Percentiles rank a stretch among this genome's conserved stretches.
Conservation (phyloP, 148 eudicot species). For the Nepenthes mirabilis region DNA sequence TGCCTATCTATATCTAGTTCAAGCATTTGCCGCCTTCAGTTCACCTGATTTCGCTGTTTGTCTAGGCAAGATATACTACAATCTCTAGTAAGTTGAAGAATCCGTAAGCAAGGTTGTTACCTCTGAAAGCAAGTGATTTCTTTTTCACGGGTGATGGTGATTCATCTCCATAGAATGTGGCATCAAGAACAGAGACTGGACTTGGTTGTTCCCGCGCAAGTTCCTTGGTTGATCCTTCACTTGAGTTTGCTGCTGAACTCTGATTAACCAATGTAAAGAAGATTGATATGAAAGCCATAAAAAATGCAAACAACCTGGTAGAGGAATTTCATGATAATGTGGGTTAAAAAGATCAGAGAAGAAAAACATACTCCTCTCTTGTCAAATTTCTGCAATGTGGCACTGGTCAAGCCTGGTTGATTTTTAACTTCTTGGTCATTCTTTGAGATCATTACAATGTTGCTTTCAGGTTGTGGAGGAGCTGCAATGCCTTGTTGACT, state of each 20-base stretch:
- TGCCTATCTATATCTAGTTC: not conserved
- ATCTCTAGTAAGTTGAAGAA: not conserved
- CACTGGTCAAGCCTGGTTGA: constrained; percentile 16
- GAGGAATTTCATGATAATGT: not conserved
- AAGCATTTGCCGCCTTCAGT: not conserved
- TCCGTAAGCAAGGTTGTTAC: constrained; percentile 18
- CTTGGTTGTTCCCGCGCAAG: constrained; percentile 68
- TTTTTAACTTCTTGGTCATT: constrained; percentile 22
- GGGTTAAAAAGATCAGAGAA: not conserved
- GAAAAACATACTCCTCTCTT: constrained; percentile 12
- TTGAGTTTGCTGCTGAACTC: constrained; percentile 21
- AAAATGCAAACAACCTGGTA: not conserved
- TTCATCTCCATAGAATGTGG: constrained; percentile 47
- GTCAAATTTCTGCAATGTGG: constrained; percentile 12
- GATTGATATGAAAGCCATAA: not conserved
- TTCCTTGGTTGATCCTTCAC: constrained; percentile 24
- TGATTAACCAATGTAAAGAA: constrained; percentile 13
- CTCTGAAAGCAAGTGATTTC: constrained; percentile 36
- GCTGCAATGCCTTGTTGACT: constrained; percentile 22
- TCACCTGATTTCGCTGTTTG: not conserved
- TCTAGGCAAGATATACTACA: not conserved
- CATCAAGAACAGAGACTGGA: constrained; percentile 81
- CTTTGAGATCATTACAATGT: constrained; percentile 25
- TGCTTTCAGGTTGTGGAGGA: constrained; percentile 29
- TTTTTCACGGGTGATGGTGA: constrained; percentile 69